Base-by-base conservation (phyloP, 805 yeast species). In the Komagataella populi region DNA sequence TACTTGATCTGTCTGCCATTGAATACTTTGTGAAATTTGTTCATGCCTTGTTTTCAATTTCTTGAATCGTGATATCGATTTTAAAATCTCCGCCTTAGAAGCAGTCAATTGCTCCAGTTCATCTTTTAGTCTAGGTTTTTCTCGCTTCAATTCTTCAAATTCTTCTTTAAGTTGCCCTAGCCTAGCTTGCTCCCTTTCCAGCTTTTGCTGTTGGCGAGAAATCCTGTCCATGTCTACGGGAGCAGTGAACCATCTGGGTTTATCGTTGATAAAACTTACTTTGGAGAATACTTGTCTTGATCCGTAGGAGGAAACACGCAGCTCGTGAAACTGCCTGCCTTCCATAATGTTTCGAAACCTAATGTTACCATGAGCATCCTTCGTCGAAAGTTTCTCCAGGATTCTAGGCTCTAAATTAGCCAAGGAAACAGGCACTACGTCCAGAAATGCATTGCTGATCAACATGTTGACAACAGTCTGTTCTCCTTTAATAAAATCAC, bases 401-500 rank as follows among this genome's bases (percentile, higher is more conserved):
- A 76, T 76, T 4, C 60, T 56, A 7, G 66, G 65, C 7, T 71
- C 58, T 44, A 83, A 61, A 2, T 72, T 74, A n/a, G 61, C 66
- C 14, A 68, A 64, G 0, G 86, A 61, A 5, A 84, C 81, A 0
- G 97, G 96, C 24, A 87, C 77, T 50, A 64, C 62, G 55, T 79
- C 73, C 16, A 80, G 62, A 44, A 68, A 64, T 47, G 74, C 71
- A 44, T 66, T 66, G 54, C 77, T 81, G 55, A 84, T 80, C 36
- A 90, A 70, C 88, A 85, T 87, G 51, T 74, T 72, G 49, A 87
- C 61, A 1, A 91, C 95, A 7, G 76, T 75, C 5, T 64, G 60
- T 1, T 96, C 96, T 0, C 96, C 98, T 2, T 67, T 64, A 2
- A 91, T 59, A 55, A 78, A 78, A 58, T 93, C 96, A 2, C 76